Base-by-base conservation (phyloP, 345 rosid species). In the Populus alba region DNA sequence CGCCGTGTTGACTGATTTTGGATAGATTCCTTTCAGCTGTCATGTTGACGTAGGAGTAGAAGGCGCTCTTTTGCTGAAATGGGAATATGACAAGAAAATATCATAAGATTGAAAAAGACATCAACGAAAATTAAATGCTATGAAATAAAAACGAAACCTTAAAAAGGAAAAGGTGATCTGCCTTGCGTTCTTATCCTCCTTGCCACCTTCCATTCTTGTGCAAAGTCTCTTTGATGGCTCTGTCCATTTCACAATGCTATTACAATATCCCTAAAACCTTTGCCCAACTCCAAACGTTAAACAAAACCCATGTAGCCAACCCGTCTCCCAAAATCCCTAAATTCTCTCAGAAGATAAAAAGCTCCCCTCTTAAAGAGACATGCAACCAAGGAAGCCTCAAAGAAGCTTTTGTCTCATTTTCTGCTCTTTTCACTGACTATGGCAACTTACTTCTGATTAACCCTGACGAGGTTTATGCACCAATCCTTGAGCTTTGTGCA, bases 401-500 rank as follows among this genome's bases (percentile, higher is more conserved):
- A 5, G 89, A 87, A 61, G 87, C 87, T 29, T 85, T 88, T 78
- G 80, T 65, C 53, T 81, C 84, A 3, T 82, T 86, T 17, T 38
- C 78, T 37, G 66, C 70, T 71, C 69, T 69, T 20, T 79, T 37
- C 57, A 51, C 33, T 31, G 53, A 63, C 55, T 61, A 55, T 45
- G 6, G 31, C 41, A 41, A 17, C 69, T 41, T 33, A 6, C 76
- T 22, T 65, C 62, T n/a, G 1, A 17, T 41, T 39, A 33, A n/a
- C 80, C 82, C 81, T 1, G 77, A 81, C 27, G 87, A 82, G 73
- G 81, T 74, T 70, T 90, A 83, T 65, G 92, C 88, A 5, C 77
- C 85, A 47, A 68, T 81, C 29, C 83, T 90, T 39, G 91, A 90
- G 75, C 86, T 87, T 22, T 92, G 94, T 72, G 92, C 85, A 8